Evolutionary conservation across 768 basidiomycete genomes (phyloP).

Genomic region (Postia placenta): DNA sequence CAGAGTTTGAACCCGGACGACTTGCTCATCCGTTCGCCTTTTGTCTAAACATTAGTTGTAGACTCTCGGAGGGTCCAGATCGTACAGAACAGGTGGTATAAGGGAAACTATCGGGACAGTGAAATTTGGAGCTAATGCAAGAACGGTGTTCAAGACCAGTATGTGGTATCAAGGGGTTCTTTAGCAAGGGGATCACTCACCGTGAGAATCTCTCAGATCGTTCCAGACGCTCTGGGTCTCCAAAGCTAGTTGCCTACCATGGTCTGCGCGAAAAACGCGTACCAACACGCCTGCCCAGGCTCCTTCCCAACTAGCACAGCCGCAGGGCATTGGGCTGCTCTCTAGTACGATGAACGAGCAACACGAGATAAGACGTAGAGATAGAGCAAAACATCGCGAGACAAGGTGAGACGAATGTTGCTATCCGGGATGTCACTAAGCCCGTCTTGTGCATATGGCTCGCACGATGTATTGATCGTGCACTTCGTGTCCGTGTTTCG

Average conservation of each 20-base stretch:
- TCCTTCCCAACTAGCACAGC: background rate
- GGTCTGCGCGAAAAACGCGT: background rate
- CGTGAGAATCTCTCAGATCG: background rate
- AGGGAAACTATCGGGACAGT: slow-evolving; percentile 72
- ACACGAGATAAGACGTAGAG: background rate
- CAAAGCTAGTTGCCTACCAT: background rate
- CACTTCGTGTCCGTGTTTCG: too few relatives aligned
- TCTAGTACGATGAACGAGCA: background rate
- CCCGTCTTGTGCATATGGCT: background rate
- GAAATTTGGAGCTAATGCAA: slow-evolving; percentile 61
- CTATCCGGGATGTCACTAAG: background rate
- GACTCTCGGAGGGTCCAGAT: slow-evolving; percentile 57
- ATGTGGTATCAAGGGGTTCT: slow-evolving; percentile 9
- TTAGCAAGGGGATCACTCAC: background rate
- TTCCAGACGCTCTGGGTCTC: background rate
- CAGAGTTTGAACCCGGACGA: slow-evolving; percentile 70
- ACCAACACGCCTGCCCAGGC: background rate
- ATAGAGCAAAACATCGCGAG: background rate
- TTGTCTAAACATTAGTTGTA: slow-evolving; percentile 47
- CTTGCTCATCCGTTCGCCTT: slow-evolving; percentile 73
- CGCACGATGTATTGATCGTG: too few relatives aligned
- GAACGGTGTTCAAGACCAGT: slow-evolving; percentile 72
- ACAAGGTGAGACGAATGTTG: background rate
- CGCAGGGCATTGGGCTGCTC: background rate
- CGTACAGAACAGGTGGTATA: slow-evolving; percentile 84